Evolutionary conservation across 257 asterid genomes (phyloP).

Genomic region (Solanum rostratum): DNA sequence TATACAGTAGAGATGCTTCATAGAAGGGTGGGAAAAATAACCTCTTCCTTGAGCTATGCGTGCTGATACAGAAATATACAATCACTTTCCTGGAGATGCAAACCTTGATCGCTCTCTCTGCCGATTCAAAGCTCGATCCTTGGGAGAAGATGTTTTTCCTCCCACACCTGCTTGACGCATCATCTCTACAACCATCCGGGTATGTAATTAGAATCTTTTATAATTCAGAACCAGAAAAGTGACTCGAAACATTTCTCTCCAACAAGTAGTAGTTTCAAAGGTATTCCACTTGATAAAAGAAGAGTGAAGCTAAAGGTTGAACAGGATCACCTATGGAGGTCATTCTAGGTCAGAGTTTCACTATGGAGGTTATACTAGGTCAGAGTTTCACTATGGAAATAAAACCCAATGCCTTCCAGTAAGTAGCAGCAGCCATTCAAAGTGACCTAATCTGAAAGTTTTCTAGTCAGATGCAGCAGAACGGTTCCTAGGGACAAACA

Average conservation of each 20-base stretch:
- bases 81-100: slow-evolving; percentile 32
- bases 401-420: not conserved
- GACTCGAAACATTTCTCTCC: not conserved
- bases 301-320: not conserved
- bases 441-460: not conserved
- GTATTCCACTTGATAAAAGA: not conserved
- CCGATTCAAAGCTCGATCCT: slow-evolving; percentile 24
- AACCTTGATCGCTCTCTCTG: slow-evolving; percentile 27
- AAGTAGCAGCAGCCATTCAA: not conserved
- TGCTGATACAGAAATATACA: not conserved
- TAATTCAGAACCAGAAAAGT: not conserved
- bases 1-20: not conserved
- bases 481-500: not conserved
- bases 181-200: slow-evolving; percentile 18
- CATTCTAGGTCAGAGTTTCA: not conserved
- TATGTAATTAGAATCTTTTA: not conserved
- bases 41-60: slow-evolving; percentile 7
- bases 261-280: not conserved
- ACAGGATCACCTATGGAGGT: not conserved
- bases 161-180: slow-evolving; percentile 26
- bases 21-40: not conserved
- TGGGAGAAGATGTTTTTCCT: slow-evolving; percentile 34
- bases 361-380: not conserved
- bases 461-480: not conserved
- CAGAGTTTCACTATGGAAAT: not conserved